These are phyloP conservation scores for Emergomyces africanus DNA, from an alignment of 2,329 filamentous ascomycete genomes.

Conservation along the genomic window DNA sequence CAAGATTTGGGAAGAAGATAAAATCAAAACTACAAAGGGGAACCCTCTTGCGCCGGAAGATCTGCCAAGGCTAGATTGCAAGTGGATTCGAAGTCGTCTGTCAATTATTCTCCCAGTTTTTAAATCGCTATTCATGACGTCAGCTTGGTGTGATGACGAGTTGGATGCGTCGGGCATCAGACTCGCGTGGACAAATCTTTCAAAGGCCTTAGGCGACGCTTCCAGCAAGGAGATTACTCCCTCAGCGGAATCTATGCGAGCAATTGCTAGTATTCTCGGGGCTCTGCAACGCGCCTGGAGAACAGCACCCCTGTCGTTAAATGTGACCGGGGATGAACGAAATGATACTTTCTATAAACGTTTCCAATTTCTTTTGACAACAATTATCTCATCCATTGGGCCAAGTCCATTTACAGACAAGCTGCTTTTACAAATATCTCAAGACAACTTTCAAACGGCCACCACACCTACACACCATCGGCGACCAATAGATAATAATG, in stretches of 20 bases:
- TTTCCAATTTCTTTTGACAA: slow-evolving; percentile 39
- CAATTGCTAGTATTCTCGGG: slow-evolving; percentile 59
- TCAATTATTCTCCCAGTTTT: slow-evolving; percentile 51
- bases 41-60: slow-evolving; percentile 61
- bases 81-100: slow-evolving; percentile 71
- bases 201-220: slow-evolving; percentile 46
- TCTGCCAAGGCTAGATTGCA: slow-evolving; percentile 68
- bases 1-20: slow-evolving; percentile 59
- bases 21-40: background rate
- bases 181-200: slow-evolving; percentile 49
- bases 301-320: slow-evolving; percentile 34
- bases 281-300: slow-evolving; percentile 60
- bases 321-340: slow-evolving; percentile 16
- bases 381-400: slow-evolving; percentile 39
- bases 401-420: slow-evolving; percentile 39
- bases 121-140: slow-evolving; percentile 39
- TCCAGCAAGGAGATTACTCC: slow-evolving; percentile 81
- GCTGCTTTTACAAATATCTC: slow-evolving; percentile 39
- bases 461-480: slow-evolving; percentile 25
- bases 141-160: slow-evolving; percentile 35
- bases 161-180: slow-evolving; percentile 36
- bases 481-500: slow-evolving; percentile 15
- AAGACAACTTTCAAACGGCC: slow-evolving; percentile 40
- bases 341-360: slow-evolving; percentile 33
- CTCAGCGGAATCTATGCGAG: slow-evolving; percentile 67